Base-by-base conservation (phyloP, 441 rosid species). In the Sinapis alba region DNA sequence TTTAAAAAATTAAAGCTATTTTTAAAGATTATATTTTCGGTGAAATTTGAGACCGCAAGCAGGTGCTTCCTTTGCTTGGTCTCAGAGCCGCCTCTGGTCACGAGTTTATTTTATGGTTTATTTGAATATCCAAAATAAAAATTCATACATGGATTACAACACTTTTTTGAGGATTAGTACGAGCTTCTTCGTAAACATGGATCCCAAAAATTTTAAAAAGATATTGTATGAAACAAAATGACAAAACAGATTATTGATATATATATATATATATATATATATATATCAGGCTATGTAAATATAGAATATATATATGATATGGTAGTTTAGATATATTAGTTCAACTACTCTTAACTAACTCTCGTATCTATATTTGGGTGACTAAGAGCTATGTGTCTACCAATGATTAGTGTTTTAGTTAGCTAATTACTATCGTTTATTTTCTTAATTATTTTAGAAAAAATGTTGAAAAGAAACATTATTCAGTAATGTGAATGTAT, bases 291-390 rank as follows among this genome's bases (percentile, higher is more conserved):
- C 47, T 62, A 51, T 11, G 19, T 19, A 65, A 28, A 30, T 3
- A 45, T 19, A 18, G 2, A 51, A 53, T 53, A 32, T 23, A 53
- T 53, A 32, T 23, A 18, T 57, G 1, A 45, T 26, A 13, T 53
- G 28, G 20, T 54, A 54, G 59, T 20, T 68, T 68, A 69, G 50
- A 65, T 62, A 26, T 9, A 19, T 2, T 69, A 7, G 59, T 38
- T 69, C 28, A 76, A 10, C 75, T 15, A 69, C 70, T 62, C 65
- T 68, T 38, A 68, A 51, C 63, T 27, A 51, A 24, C 23, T 15
- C 30, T 18, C 2, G 47, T 61, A 53, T 50, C 38, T 24, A n/a
- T 13, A 47, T 23, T 8, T 18, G 63, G 12, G 23, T 38, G 26
- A 10, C 24, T 24, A 26, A 34, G 27, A 21, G 32, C 34, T 18